Evolutionary conservation across 2,329 filamentous ascomycete species (phyloP), one percentile per base, ranked within the genome.

Genomic region (Amesomyces nigricolor): DNA sequence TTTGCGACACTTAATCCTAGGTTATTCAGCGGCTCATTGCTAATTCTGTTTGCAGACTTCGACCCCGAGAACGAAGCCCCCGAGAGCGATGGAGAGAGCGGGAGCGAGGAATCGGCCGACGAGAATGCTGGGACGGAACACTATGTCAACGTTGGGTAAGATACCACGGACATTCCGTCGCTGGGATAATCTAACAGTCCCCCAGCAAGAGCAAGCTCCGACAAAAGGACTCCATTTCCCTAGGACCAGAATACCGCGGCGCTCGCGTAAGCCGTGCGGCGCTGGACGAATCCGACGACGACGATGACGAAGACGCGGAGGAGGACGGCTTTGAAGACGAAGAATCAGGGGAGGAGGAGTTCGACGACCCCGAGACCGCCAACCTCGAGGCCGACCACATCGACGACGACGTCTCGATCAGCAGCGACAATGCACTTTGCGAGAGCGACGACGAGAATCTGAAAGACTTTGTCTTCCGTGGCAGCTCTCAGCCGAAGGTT

Each of bases 381-480:
- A 75, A 85, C 57, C 69, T 85, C 9, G 76, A 78, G 47, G 72
- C 73, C 40, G 80, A 83, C 51, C 72, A 77, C 4, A 74, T 74
- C n/a, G 73, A 75, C 54, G 79, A 81, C 29, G 58, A 60, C 10
- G 56, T 50, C 43, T 83, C 83, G 61, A 85, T 86, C 55, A 77
- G 80, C 47, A 85, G 82, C 64, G 82, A 86, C 54, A 72, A 80
- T 37, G 92, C 90, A 0, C 85, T 97, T 66, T 88, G 85, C 3
- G 85, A 88, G 53, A 94, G 89, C 62, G 92, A 97, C 64, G 86
- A 89, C 62, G 90, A 95, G 68, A 80, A 80, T 50, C 90, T 96
- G 65, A 84, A 87, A 61, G 83, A 82, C 0, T 96, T 88, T 67
- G 81, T 73, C 0, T 85, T 86, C 61, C 73, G 79, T 32, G 81